Conservation (phyloP, 306 rosid species). For the Hylodesmum podocarpum region DNA sequence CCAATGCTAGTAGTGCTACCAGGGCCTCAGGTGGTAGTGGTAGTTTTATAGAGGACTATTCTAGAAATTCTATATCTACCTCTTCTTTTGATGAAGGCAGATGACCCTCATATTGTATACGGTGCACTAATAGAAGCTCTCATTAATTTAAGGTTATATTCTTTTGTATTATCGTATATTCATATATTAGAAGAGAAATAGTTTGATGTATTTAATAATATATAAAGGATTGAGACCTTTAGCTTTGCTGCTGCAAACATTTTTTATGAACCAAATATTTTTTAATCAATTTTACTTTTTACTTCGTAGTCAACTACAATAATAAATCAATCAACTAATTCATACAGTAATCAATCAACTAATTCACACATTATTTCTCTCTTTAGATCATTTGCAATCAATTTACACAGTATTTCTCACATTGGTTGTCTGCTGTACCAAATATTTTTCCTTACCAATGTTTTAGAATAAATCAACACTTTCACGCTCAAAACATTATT, state of each 20-base stretch:
- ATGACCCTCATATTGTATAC: slow-evolving; percentile 21
- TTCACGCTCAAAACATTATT: too few species aligned
- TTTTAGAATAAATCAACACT: too few species aligned
- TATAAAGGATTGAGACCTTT: not conserved
- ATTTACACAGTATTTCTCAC: too few species aligned
- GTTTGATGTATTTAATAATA: not conserved
- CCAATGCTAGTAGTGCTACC: slow-evolving; percentile 57
- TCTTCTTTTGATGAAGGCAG: slow-evolving; percentile 81
- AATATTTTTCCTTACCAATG: too few species aligned
- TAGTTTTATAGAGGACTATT: slow-evolving; percentile 64
- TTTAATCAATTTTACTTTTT: too few species aligned
- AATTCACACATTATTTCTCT: too few species aligned
- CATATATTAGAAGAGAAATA: not conserved
- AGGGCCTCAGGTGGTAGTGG: slow-evolving; percentile 51
- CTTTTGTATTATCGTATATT: not conserved
- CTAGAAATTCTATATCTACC: slow-evolving; percentile 73
- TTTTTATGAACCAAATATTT: too few species aligned
- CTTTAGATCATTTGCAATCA: too few species aligned
- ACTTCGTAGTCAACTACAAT: too few species aligned
- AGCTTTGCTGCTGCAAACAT: not conserved
- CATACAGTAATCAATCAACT: too few species aligned
- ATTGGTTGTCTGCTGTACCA: too few species aligned
- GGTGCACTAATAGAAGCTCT: not conserved
- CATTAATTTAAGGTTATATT: not conserved
- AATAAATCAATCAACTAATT: too few species aligned